phyloP scores from a whole-genome alignment of 2,329 filamentous ascomycete species.

The Metarhizium rileyi region DNA sequence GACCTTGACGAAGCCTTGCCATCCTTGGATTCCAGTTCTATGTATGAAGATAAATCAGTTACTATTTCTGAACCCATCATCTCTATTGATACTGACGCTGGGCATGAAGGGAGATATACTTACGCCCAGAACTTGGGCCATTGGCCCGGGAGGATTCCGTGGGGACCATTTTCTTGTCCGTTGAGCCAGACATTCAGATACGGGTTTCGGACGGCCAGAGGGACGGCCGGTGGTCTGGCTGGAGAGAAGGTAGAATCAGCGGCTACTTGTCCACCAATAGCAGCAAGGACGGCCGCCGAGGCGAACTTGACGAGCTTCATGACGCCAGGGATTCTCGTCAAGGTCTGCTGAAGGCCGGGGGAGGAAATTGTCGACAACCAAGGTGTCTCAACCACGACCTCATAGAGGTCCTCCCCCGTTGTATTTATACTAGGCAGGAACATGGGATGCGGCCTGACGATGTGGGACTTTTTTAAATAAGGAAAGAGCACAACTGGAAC shows the following conservation, averaged over 20 bases:
- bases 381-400: conserved; percentile 3
- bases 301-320: conserved; percentile 15
- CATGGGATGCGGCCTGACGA: background rate
- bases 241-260: conserved; percentile 49
- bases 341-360: conserved; percentile 4
- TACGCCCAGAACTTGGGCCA: conserved; percentile 64
- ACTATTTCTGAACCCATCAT: background rate
- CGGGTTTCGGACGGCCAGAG: conserved; percentile 64
- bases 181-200: conserved; percentile 64
- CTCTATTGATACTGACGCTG: background rate
- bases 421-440: conserved; percentile 11
- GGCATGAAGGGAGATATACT: conserved; percentile 17
- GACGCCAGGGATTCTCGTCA: conserved; percentile 3
- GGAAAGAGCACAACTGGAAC: background rate
- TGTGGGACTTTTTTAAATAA: background rate
- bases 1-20: conserved; percentile 61
- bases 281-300: conserved; percentile 11
- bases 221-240: conserved; percentile 56
- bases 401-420: conserved; percentile 3
- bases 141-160: conserved; percentile 56
- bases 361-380: conserved; percentile 1
- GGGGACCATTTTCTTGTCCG: conserved; percentile 50
- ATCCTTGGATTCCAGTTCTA: conserved; percentile 43
- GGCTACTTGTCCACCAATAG: conserved; percentile 8
- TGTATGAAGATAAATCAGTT: background rate